Conservation (phyloP, 163 green algal genomes). For the Scenedesmus sp. region DNA sequence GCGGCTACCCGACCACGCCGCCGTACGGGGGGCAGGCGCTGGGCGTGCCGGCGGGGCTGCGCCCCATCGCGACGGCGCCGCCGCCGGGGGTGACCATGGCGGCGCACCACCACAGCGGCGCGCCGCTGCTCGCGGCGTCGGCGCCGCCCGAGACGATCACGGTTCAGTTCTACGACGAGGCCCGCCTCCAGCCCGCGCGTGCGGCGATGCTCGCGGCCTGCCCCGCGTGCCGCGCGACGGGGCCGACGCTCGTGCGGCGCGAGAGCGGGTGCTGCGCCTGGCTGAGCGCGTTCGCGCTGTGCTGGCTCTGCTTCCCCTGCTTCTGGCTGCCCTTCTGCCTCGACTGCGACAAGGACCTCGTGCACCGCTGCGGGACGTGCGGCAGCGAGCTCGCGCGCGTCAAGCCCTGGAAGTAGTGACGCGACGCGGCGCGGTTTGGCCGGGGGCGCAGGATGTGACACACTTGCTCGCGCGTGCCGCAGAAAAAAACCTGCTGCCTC, state of each 20-base stretch:
- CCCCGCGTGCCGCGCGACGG: conserved; percentile 6
- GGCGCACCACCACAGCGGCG: neutral
- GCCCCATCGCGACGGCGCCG: neutral
- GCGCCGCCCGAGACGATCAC: neutral
- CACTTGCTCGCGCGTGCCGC: too few species aligned
- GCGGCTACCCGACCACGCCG: too few species aligned
- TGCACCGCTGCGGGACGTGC: conserved; percentile 34
- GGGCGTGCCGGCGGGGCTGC: too few species aligned
- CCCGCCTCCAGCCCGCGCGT: too few species aligned
- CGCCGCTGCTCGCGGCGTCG: neutral
- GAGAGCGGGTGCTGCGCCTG: conserved; percentile 31
- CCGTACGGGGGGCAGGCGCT: too few species aligned
- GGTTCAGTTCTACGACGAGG: too few species aligned
- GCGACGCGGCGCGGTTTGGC: too few species aligned
- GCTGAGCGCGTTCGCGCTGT: neutral
- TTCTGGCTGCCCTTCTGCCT: conserved; percentile 44
- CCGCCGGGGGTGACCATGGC: neutral
- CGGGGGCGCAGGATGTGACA: too few species aligned
- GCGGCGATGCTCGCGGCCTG: too few species aligned
- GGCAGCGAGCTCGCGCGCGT: conserved; percentile 29
- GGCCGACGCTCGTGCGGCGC: conserved; percentile 9
- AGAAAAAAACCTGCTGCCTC: too few species aligned
- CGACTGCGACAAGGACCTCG: conserved; percentile 32
- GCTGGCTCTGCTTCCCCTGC: conserved; percentile 27
- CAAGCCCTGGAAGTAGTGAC: too few species aligned